phyloP scores from a whole-genome alignment of 225 moss, liverwort and hornwort genomes.

The Pleurozium schreberi region DNA sequence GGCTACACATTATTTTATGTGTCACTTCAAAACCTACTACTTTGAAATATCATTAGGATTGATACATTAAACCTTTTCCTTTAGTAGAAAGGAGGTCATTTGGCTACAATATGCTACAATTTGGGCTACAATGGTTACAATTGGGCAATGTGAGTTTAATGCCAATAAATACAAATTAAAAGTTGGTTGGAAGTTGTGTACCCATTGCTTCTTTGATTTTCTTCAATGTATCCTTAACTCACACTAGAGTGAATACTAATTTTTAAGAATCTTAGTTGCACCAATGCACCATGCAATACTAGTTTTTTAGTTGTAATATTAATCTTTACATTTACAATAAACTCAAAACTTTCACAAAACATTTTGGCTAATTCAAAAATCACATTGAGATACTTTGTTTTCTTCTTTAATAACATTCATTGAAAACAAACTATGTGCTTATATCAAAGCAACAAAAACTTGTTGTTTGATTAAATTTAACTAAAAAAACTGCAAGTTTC shows the following conservation, averaged over 20 bases:
- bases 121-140: rapidly evolving
- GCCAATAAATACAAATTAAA: not conserved
- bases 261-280: not conserved
- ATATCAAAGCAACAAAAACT: not conserved
- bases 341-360: not conserved
- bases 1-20: too few relatives aligned
- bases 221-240: not conserved
- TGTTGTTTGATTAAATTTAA: not conserved
- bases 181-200: not conserved
- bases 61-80: rapidly evolving
- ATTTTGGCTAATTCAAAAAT: not conserved
- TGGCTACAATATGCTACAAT: not conserved
- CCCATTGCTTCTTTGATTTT: not conserved
- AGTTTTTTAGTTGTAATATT: not conserved
- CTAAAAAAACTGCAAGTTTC: not conserved
- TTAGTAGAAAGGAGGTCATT: not conserved
- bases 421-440: not conserved
- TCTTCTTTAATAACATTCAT: not conserved
- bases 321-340: not conserved
- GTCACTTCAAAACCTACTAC: not conserved
- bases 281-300: rapidly evolving
- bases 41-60: not conserved
- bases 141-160: too few relatives aligned
- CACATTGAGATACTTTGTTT: rapidly evolving
- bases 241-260: not conserved